Conservation (phyloP, 164 flowering plant species). For the Magnolia changhungtana region DNA sequence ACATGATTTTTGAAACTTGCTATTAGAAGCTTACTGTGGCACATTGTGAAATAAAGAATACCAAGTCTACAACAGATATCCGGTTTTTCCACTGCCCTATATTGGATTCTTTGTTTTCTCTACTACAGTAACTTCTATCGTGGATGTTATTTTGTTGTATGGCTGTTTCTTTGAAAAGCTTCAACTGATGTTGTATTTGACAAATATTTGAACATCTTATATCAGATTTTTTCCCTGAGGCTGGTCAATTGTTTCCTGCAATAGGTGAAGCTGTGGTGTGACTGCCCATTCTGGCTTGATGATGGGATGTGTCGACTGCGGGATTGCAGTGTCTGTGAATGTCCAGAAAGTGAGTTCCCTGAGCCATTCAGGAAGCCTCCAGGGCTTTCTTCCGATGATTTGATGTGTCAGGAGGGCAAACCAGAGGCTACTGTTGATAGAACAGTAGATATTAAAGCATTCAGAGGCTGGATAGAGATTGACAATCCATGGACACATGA, state of each 20-base stretch:
- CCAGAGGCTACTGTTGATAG: constrained; percentile 90
- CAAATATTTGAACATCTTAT: background rate
- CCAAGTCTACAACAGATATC: background rate
- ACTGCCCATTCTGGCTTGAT: constrained; percentile 99
- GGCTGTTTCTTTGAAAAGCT: too few relatives aligned
- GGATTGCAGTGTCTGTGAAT: constrained; percentile 98
- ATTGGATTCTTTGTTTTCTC: background rate
- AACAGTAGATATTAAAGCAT: constrained; percentile 76
- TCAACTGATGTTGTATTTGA: background rate
- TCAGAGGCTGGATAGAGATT: constrained; percentile 79
- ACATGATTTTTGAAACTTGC: background rate
- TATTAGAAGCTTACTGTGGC: background rate
- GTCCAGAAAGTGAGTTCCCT: constrained; percentile 92
- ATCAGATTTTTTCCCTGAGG: background rate
- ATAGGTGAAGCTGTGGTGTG: constrained; percentile 94
- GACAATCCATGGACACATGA: constrained; percentile 99
- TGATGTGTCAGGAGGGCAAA: constrained; percentile 88
- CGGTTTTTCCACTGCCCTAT: background rate
- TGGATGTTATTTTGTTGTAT: too few relatives aligned
- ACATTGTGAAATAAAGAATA: background rate
- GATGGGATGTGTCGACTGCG: constrained; percentile 98
- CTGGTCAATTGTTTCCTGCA: constrained; percentile 5
- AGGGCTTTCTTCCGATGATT: constrained; percentile 59
- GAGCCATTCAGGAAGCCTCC: constrained; percentile 66
- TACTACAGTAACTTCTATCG: background rate